Conservation (phyloP, 2,329 filamentous ascomycete species). For the Thielaviopsis euricoi region DNA sequence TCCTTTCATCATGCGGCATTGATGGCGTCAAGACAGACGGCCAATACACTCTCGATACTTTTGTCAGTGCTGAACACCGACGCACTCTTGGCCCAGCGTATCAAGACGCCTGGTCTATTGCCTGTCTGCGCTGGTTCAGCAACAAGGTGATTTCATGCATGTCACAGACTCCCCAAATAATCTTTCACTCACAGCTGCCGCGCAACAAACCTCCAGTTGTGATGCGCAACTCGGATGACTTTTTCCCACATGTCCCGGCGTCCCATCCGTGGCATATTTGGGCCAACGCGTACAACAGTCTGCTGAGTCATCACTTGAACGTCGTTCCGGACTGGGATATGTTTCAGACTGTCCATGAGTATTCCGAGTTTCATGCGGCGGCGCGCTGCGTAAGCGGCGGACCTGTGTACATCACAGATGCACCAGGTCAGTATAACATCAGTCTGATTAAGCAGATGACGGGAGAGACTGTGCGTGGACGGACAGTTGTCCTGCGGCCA, state of each 20-base stretch:
- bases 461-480: constrained; percentile 51
- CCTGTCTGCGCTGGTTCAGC: constrained; percentile 62
- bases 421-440: constrained; percentile 65
- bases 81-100: constrained; percentile 57
- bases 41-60: constrained; percentile 74
- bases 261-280: constrained; percentile 94
- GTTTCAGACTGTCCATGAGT: constrained; percentile 50
- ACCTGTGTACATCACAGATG: constrained; percentile 87
- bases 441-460: constrained; percentile 67
- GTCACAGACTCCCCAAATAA: constrained; percentile 72
- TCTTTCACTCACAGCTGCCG: constrained; percentile 72
- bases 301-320: constrained; percentile 73
- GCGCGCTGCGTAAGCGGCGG: constrained; percentile 81
- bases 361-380: constrained; percentile 73
- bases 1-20: constrained; percentile 56
- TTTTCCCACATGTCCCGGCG: constrained; percentile 65
- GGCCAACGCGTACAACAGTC: constrained; percentile 75
- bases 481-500: constrained; percentile 68
- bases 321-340: constrained; percentile 70
- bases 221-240: constrained; percentile 79
- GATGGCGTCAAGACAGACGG: constrained; percentile 87
- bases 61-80: constrained; percentile 52
- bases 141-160: constrained; percentile 80
- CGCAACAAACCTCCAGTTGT: constrained; percentile 57
- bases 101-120: constrained; percentile 71